A percentile compares a stretch with the other conserved stretches of the same genome.
These are phyloP conservation scores for Neurospora sp. DNA, from an alignment of 495 filamentous ascomycete species.

Conservation along the genomic window DNA sequence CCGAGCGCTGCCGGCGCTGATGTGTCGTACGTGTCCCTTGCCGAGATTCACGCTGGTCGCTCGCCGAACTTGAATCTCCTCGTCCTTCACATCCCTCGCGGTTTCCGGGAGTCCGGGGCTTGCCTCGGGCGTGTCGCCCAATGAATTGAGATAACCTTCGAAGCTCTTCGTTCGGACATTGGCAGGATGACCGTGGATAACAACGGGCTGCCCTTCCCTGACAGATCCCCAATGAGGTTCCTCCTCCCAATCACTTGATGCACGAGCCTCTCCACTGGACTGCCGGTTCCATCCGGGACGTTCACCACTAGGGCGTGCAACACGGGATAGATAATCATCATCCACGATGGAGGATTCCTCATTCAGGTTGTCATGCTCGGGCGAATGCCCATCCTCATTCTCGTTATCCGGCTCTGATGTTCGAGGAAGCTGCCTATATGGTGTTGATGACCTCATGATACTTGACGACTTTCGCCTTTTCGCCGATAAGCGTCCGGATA, in stretches of 20 bases:
- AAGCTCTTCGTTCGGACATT: conserved; percentile 33
- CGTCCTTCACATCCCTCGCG: conserved; percentile 27
- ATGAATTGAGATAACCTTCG: conserved; percentile 54
- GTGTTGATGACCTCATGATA: conserved; percentile 16
- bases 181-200: conserved; percentile 22
- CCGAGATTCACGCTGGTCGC: conserved; percentile 57
- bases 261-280: conserved; percentile 35
- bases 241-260: conserved; percentile 37
- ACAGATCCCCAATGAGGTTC: conserved; percentile 37
- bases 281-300: conserved; percentile 35
- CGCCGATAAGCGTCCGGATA: conserved; percentile 50
- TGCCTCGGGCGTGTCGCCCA: conserved; percentile 23
- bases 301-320: conserved; percentile 47
- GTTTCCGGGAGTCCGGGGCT: conserved; percentile 11
- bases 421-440: conserved; percentile 28
- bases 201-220: conserved; percentile 25
- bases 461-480: conserved; percentile 34
- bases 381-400: conserved; percentile 6
- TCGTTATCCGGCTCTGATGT: conserved; percentile 26
- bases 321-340: conserved; percentile 53
- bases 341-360: conserved; percentile 55
- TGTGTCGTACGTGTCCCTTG: conserved; percentile 53
- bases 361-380: conserved; percentile 17
- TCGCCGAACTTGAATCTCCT: conserved; percentile 35
- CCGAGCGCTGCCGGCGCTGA: conserved; percentile 65